Percentiles rank a stretch among this genome's conserved stretches.
Conservation (phyloP, 2,329 filamentous ascomycete species). For the Myriosclerotinia duriaeana region DNA sequence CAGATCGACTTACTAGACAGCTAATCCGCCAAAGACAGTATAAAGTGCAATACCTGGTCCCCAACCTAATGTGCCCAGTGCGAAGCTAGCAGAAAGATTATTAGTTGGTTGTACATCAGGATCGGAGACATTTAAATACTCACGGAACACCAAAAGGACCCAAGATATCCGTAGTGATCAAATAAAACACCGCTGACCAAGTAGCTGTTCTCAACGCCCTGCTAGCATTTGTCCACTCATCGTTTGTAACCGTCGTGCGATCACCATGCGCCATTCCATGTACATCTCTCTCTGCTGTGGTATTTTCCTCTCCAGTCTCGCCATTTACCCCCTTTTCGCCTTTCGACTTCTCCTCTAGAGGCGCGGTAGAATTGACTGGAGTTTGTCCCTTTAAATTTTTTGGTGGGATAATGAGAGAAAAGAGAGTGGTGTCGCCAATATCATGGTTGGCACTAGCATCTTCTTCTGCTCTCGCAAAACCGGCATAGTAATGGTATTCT, state of each 20-base stretch:
- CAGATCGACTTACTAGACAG: conserved; percentile 10
- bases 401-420: conserved; percentile 24
- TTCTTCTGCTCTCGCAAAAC: conserved; percentile 34
- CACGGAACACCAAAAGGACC: conserved; percentile 27
- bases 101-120: not conserved
- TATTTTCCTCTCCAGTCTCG: conserved; percentile 14
- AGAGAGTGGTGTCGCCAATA: conserved; percentile 19
- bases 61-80: conserved; percentile 21
- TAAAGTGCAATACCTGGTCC: conserved; percentile 30
- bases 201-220: conserved; percentile 48
- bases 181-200: conserved; percentile 46
- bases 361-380: not conserved
- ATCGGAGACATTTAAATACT: not conserved
- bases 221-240: conserved; percentile 49
- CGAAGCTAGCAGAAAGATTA: conserved; percentile 7
- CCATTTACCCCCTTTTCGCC: not conserved
- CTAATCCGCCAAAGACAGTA: conserved; percentile 27
- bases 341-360: not conserved
- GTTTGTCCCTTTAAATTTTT: conserved; percentile 22
- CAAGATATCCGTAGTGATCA: conserved; percentile 29
- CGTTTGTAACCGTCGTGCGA: conserved; percentile 34
- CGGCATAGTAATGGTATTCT: conserved; percentile 42
- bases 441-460: conserved; percentile 14
- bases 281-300: not conserved
- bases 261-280: not conserved